Evolutionary conservation across 805 yeast genomes (phyloP).

Genomic region (Starmerella etchellsii): DNA sequence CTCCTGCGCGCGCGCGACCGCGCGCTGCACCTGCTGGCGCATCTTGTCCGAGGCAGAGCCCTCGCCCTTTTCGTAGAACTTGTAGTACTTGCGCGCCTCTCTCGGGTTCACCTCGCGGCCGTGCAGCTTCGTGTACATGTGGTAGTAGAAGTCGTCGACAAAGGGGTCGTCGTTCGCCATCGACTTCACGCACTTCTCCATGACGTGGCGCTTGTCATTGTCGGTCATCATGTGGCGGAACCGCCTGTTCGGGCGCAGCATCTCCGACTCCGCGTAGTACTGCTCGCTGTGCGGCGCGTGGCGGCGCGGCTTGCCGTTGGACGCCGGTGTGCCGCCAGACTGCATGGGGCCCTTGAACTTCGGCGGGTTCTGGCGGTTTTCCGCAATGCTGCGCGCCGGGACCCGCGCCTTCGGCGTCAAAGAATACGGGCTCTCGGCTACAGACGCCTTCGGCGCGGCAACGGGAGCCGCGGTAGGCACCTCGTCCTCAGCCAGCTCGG

Average conservation of each 20-base stretch:
- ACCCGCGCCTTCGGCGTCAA: constrained; percentile 4
- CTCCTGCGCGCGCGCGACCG: constrained; percentile 79
- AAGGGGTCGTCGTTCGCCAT: constrained; percentile 95
- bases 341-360: neutral
- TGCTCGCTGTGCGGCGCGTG: constrained; percentile 7
- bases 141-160: constrained; percentile 92
- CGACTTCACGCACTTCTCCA: constrained; percentile 86
- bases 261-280: constrained; percentile 11
- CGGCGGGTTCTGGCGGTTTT: constrained; percentile 2
- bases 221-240: constrained; percentile 94
- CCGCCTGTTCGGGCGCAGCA: constrained; percentile 18
- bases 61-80: constrained; percentile 55
- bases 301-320: neutral
- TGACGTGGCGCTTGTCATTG: constrained; percentile 89
- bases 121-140: constrained; percentile 70
- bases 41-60: constrained; percentile 44
- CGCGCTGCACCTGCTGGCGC: constrained; percentile 96
- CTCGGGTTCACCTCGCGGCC: constrained; percentile 20
- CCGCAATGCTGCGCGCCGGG: constrained; percentile 6
- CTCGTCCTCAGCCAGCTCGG: too few relatives aligned
- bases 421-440: constrained; percentile 4
- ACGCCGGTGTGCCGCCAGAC: neutral
- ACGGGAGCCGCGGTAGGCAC: neutral
- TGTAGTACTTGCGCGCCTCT: constrained; percentile 37
- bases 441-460: neutral